phyloP scores from a whole-genome alignment of 345 rosid species.

The Dipteronia dyeriana region DNA sequence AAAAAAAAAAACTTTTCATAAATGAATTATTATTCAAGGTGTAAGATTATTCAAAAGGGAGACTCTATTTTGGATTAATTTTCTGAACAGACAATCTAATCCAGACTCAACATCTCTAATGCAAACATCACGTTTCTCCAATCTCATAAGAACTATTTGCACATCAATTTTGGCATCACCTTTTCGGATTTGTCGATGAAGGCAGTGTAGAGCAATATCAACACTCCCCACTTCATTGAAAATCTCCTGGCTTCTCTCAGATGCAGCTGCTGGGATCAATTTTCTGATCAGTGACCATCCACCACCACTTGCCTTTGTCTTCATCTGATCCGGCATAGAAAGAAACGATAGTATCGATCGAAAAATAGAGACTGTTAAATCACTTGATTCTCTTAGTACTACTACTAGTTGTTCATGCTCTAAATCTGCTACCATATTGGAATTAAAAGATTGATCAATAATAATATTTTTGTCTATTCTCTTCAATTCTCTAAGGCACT shows the following conservation, averaged over 20 bases:
- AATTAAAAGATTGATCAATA: not conserved
- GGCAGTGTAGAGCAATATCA: slow-evolving; percentile 30
- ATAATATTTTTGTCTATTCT: slow-evolving; percentile 29
- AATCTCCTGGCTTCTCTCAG: slow-evolving; percentile 28
- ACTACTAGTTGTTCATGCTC: slow-evolving; percentile 31
- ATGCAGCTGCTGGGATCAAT: slow-evolving; percentile 25
- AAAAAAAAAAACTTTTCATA: too few species aligned
- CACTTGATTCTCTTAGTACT: slow-evolving; percentile 42
- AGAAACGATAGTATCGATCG: slow-evolving; percentile 52
- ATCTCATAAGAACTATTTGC: slow-evolving; percentile 27
- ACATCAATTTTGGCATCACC: slow-evolving; percentile 28
- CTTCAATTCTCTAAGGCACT: slow-evolving; percentile 45
- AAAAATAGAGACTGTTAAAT: slow-evolving; percentile 34
- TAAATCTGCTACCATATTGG: not conserved
- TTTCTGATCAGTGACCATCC: slow-evolving; percentile 49
- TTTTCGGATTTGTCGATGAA: slow-evolving; percentile 22
- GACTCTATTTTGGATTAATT: slow-evolving; percentile 44
- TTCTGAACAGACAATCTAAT: slow-evolving; percentile 38
- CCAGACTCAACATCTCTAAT: slow-evolving; percentile 38
- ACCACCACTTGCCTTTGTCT: slow-evolving; percentile 25
- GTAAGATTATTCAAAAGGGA: slow-evolving; percentile 39
- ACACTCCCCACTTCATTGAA: slow-evolving; percentile 46
- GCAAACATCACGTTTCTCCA: slow-evolving; percentile 35
- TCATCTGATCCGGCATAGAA: slow-evolving; percentile 21
- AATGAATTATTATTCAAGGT: slow-evolving; percentile 12